Evolutionary conservation across 306 rosid species (phyloP).

Genomic region (Begonia fuchsioides): DNA sequence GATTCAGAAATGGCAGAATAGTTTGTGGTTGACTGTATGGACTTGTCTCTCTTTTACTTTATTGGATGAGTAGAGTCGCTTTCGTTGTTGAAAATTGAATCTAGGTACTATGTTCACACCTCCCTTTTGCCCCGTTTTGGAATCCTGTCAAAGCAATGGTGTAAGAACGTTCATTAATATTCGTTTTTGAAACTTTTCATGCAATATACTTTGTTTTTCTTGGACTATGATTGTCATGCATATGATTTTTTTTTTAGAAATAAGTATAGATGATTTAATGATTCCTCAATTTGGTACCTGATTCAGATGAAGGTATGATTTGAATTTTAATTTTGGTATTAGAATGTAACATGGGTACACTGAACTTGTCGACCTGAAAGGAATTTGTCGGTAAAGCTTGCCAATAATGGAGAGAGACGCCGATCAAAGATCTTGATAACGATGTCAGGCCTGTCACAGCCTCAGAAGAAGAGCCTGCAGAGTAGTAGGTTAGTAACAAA

Average conservation of each 20-base stretch:
- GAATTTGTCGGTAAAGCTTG: constrained; percentile 23
- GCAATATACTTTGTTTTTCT: neutral
- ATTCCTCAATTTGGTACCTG: neutral
- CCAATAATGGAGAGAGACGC: constrained; percentile 17
- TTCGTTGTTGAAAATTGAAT: neutral
- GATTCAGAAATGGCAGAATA: constrained; percentile 15
- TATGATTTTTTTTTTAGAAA: neutral
- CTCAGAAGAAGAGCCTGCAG: constrained; percentile 24
- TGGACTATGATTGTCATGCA: neutral
- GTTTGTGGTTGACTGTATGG: constrained; percentile 22
- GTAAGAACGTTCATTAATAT: neutral
- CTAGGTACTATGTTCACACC: too few species aligned
- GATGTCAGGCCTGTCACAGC: constrained; percentile 28
- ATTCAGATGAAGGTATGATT: neutral
- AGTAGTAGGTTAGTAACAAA: neutral
- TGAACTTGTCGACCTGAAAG: constrained; percentile 13
- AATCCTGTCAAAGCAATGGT: too few species aligned
- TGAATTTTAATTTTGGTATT: constrained; percentile 6
- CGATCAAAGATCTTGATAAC: constrained; percentile 12
- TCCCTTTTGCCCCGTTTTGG: too few species aligned
- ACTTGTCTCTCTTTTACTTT: constrained; percentile 12
- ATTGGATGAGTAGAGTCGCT: constrained; percentile 15
- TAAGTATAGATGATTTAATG: neutral
- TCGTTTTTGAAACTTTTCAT: neutral
- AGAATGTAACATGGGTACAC: constrained; percentile 1